These are phyloP conservation scores for Diaporthe sp. DNA, from an alignment of 2,329 filamentous ascomycete genomes.

Conservation along the genomic window DNA sequence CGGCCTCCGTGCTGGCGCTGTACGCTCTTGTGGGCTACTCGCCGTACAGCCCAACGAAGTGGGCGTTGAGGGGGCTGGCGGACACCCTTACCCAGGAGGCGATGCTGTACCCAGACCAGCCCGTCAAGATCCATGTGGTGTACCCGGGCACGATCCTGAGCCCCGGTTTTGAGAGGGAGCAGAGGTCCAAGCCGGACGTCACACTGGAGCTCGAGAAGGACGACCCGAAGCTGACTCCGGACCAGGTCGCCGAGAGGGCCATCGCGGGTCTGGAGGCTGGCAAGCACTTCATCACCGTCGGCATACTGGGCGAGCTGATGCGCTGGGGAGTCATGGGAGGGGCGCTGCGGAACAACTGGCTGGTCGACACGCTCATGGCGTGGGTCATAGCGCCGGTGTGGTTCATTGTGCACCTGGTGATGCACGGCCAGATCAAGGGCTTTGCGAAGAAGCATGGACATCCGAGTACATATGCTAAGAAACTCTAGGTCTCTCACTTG, in stretches of 20 bases:
- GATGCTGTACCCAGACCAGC: slow-evolving; percentile 81
- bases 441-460: slow-evolving; percentile 72
- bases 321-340: slow-evolving; percentile 72
- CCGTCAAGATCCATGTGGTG: slow-evolving; percentile 83
- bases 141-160: slow-evolving; percentile 87
- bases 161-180: slow-evolving; percentile 82
- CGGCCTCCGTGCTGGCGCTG: slow-evolving; percentile 82
- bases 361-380: slow-evolving; percentile 71
- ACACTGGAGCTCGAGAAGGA: slow-evolving; percentile 84
- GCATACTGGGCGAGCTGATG: slow-evolving; percentile 80
- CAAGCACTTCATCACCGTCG: slow-evolving; percentile 83
- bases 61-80: slow-evolving; percentile 84
- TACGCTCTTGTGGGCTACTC: slow-evolving; percentile 85
- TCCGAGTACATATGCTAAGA: slow-evolving; percentile 63
- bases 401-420: slow-evolving; percentile 69
- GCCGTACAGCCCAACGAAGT: slow-evolving; percentile 87
- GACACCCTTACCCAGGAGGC: slow-evolving; percentile 89
- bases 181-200: slow-evolving; percentile 82
- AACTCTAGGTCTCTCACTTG: slow-evolving; percentile 38
- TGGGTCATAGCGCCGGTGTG: slow-evolving; percentile 69
- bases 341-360: slow-evolving; percentile 69
- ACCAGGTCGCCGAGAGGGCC: slow-evolving; percentile 79
- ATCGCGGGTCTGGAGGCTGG: slow-evolving; percentile 85
- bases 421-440: slow-evolving; percentile 70
- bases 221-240: slow-evolving; percentile 85